Conservation (phyloP, 148 eudicot genomes). For the Nepenthes gracilis region DNA sequence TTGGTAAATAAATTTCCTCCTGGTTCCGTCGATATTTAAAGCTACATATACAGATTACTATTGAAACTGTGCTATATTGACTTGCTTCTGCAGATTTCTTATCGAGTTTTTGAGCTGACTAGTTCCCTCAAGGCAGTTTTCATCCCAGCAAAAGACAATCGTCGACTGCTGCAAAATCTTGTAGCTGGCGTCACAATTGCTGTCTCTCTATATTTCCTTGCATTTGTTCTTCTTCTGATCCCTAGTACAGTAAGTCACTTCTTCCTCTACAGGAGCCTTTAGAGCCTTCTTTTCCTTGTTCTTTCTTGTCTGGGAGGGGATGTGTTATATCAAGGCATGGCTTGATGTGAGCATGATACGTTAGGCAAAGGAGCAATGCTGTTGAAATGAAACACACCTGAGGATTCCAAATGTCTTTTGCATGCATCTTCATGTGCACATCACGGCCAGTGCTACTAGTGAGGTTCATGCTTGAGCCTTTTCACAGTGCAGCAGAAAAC, state of each 20-base stretch:
- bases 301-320: too few relatives aligned
- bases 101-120: slow-evolving; percentile 82
- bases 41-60: neutral
- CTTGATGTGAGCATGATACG: too few relatives aligned
- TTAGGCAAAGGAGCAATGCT: too few relatives aligned
- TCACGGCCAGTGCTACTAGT: too few relatives aligned
- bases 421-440: too few relatives aligned
- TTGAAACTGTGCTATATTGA: neutral
- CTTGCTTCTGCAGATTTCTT: slow-evolving; percentile 52
- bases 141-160: slow-evolving; percentile 78
- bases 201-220: slow-evolving; percentile 45
- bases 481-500: too few relatives aligned
- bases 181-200: slow-evolving; percentile 72
- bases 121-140: slow-evolving; percentile 66
- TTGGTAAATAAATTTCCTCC: slow-evolving; percentile 37
- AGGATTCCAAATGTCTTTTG: too few relatives aligned
- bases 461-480: too few relatives aligned
- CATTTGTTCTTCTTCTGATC: slow-evolving; percentile 70
- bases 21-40: neutral
- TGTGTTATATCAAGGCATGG: too few relatives aligned
- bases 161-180: slow-evolving; percentile 59
- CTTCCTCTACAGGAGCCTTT: neutral
- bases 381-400: too few relatives aligned
- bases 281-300: neutral
- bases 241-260: slow-evolving; percentile 49